Base-by-base conservation (phyloP, 108 stramenopile species). In the Seminavis robusta region DNA sequence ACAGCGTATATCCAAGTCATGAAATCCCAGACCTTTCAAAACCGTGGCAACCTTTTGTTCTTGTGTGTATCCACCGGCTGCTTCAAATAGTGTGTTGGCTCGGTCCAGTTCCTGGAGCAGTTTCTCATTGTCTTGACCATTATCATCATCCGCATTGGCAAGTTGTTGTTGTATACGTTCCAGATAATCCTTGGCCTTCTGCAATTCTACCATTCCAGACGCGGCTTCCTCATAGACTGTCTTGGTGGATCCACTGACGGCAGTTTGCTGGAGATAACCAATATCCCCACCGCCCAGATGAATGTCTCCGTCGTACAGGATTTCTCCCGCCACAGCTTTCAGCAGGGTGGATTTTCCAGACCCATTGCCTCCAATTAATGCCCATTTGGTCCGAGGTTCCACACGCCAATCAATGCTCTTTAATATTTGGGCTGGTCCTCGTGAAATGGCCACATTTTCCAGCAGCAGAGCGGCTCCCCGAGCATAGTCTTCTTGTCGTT, bases 291-390 rank as follows among this genome's bases (percentile, higher is more conserved):
- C 13, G 36, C 13, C 11, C 11, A 9, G 36, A 37, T 46, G 17
- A 16, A 27, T 41, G 19, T 15, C 20, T 46, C 31, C 15, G 10
- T 39, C 37, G 44, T 4, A 59, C 4, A 24, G 19, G n/a, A 39
- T 27, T 59, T 59, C 30, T 40, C 89, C 83, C 17, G 94, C 94
- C 49, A 97, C 76, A 77, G 95, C 90, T 67, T 92, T 93, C 38
- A 98, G 77, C 10, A 96, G 67, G 6, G 97, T 98, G 0, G 89
- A 84, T 69, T 97, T 94, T 19, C 91, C 90, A 33, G 94, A 90
- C 20, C 97, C 97, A 61, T 98, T 98, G 33, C 81, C 88, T 7
- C 94, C 94, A 16, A 59, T 44, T 5, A 59, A 36, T 8, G 56
- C 74, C 83, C 85, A 81, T 71, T 91, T 75, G 27, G 55, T 32